Evolutionary conservation across 2,329 filamentous ascomycete genomes (phyloP).

Genomic region (Incumbomyces delicatus): DNA sequence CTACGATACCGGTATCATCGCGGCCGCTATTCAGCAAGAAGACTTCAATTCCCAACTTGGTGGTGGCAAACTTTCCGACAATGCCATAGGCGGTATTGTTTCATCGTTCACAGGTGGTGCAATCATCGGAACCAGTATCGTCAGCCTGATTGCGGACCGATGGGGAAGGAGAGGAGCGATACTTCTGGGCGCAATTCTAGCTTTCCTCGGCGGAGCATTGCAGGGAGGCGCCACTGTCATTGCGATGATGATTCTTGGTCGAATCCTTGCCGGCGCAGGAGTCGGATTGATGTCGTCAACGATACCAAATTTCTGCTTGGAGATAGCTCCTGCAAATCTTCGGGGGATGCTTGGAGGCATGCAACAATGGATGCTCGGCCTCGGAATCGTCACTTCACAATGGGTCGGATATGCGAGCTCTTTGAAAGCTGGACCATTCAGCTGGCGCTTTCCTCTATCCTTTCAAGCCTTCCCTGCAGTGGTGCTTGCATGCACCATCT

Average conservation of each 20-base stretch:
- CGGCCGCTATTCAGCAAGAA: slow-evolving; percentile 27
- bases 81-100: slow-evolving; percentile 30
- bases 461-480: slow-evolving; percentile 33
- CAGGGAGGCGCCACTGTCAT: slow-evolving; percentile 29
- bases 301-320: slow-evolving; percentile 39
- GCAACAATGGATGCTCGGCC: slow-evolving; percentile 38
- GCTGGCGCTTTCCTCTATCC: slow-evolving; percentile 27
- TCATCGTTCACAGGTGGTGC: slow-evolving; percentile 34
- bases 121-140: slow-evolving; percentile 28
- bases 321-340: slow-evolving; percentile 31
- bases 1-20: slow-evolving; percentile 35
- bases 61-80: slow-evolving; percentile 23
- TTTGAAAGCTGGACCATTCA: slow-evolving; percentile 21
- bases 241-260: slow-evolving; percentile 40
- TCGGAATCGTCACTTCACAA: slow-evolving; percentile 33
- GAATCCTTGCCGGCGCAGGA: slow-evolving; percentile 41
- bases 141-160: slow-evolving; percentile 26
- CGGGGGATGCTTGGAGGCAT: slow-evolving; percentile 33
- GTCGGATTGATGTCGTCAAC: slow-evolving; percentile 41
- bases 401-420: slow-evolving; percentile 28
- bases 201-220: slow-evolving; percentile 26
- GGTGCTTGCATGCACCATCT: slow-evolving; percentile 26
- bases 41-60: slow-evolving; percentile 26
- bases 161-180: slow-evolving; percentile 27
- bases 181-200: slow-evolving; percentile 27